Conservation (phyloP, 768 basidiomycete species). For the Atractiella rhizophila region DNA sequence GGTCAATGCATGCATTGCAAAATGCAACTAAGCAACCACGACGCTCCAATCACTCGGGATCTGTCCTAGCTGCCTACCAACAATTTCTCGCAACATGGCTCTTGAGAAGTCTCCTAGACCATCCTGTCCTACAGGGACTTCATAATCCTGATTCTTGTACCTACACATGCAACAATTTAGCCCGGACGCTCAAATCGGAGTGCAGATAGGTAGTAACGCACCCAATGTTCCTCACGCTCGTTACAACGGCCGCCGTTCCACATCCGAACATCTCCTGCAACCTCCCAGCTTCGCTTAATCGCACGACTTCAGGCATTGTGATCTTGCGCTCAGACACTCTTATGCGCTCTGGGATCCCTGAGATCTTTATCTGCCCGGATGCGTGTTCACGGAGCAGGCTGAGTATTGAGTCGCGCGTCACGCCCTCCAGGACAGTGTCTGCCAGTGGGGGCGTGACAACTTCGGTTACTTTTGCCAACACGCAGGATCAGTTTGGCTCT, state of each 20-base stretch:
- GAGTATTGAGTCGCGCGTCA: conserved; percentile 68
- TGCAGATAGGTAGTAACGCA: conserved; percentile 23
- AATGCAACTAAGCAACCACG: too few relatives aligned
- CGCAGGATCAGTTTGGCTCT: background rate
- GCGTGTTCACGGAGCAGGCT: conserved; percentile 40
- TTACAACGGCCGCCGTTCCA: conserved; percentile 53
- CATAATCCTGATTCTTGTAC: conserved; percentile 21
- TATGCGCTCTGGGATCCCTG: conserved; percentile 27
- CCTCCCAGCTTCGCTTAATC: conserved; percentile 30
- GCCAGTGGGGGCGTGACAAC: conserved; percentile 69
- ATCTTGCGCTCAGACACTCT: conserved; percentile 34
- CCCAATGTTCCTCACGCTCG: conserved; percentile 45
- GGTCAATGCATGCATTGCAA: too few relatives aligned
- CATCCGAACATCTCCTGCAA: conserved; percentile 63
- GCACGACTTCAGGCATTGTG: conserved; percentile 32
- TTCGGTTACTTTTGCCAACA: conserved; percentile 34
- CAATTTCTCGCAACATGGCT: conserved; percentile 43
- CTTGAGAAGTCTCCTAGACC: conserved; percentile 36
- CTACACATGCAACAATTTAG: conserved; percentile 20
- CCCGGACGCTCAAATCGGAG: background rate
- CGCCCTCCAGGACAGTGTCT: conserved; percentile 68
- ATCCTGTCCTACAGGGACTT: conserved; percentile 34
- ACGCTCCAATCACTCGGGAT: conserved; percentile 13
- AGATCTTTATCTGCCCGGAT: conserved; percentile 21
- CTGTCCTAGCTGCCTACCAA: conserved; percentile 31